A percentile compares a stretch with the other conserved stretches of the same genome.
Evolutionary conservation across 441 rosid genomes (phyloP).

Genomic region (Kokia cookei): DNA sequence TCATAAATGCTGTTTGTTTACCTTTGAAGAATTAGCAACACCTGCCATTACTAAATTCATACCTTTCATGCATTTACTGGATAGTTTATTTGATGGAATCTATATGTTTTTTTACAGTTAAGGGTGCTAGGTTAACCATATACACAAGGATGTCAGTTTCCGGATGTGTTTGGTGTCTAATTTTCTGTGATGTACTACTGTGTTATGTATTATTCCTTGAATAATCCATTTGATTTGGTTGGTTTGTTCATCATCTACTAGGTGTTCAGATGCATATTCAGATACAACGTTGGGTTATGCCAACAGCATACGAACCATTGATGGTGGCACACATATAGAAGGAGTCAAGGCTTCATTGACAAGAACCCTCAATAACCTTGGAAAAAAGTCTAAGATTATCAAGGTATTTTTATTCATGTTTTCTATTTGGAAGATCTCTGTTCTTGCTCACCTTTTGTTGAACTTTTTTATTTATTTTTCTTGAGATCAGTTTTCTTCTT

Average conservation of each 20-base stretch:
- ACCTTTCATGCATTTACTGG: not conserved
- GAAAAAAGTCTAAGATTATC: slow-evolving; percentile 76
- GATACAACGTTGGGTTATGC: slow-evolving; percentile 92
- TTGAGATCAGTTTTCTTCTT: not conserved
- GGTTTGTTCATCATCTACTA: slow-evolving; percentile 21
- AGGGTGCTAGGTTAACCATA: not conserved
- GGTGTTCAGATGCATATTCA: slow-evolving; percentile 96
- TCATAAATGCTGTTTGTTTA: not conserved
- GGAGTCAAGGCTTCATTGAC: slow-evolving; percentile 91
- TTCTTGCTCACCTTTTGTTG: not conserved
- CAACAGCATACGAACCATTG: slow-evolving; percentile 86
- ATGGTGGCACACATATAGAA: slow-evolving; percentile 95
- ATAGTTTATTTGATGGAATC: not conserved
- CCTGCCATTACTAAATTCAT: not conserved
- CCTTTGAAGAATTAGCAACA: not conserved
- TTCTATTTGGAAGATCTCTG: not conserved
- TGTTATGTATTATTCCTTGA: not conserved
- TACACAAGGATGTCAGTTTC: not conserved
- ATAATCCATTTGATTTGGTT: slow-evolving; percentile 4
- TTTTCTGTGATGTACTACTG: not conserved
- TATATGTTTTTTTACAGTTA: not conserved
- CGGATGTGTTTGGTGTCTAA: not conserved
- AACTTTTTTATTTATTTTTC: not conserved
- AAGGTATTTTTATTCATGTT: slow-evolving; percentile 50
- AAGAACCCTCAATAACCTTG: slow-evolving; percentile 77